These are phyloP conservation scores for Candida nitratophila DNA, from an alignment of 805 yeast genomes.

Conservation along the genomic window DNA sequence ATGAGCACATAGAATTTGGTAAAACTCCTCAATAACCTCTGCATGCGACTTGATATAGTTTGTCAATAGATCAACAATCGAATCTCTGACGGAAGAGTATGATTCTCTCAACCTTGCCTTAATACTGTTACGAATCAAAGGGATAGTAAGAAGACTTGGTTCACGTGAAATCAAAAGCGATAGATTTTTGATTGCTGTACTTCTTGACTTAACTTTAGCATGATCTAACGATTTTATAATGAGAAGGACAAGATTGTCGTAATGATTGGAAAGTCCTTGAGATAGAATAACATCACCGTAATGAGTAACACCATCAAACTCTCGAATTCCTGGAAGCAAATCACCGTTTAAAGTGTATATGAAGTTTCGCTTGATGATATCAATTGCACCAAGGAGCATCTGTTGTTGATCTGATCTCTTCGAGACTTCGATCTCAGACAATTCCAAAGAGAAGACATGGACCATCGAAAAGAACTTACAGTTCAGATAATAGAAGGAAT, in stretches of 20 bases:
- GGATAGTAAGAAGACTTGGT: slow-evolving; percentile 39
- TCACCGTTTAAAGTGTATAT: not conserved
- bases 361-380: not conserved
- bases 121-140: slow-evolving; percentile 46
- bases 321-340: not conserved
- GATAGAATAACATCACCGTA: slow-evolving; percentile 17
- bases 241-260: slow-evolving; percentile 46
- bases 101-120: slow-evolving; percentile 45
- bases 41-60: slow-evolving; percentile 38
- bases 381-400: not conserved
- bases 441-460: not conserved
- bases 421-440: not conserved
- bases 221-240: slow-evolving; percentile 42
- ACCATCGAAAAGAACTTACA: not conserved
- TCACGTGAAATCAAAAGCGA: slow-evolving; percentile 49
- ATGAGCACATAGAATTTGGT: slow-evolving; percentile 40
- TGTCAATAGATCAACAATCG: slow-evolving; percentile 61
- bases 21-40: slow-evolving; percentile 39
- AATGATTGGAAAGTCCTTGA: slow-evolving; percentile 29
- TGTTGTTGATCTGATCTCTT: not conserved
- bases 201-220: slow-evolving; percentile 43
- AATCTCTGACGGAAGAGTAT: slow-evolving; percentile 70
- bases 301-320: not conserved
- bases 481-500: not conserved
- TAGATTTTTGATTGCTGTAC: slow-evolving; percentile 61